Evolutionary conservation across 1,284 basidiomycete genomes (phyloP), one percentile per base, ranked within the genome.

Genomic region (Agroathelia rolfsii): DNA sequence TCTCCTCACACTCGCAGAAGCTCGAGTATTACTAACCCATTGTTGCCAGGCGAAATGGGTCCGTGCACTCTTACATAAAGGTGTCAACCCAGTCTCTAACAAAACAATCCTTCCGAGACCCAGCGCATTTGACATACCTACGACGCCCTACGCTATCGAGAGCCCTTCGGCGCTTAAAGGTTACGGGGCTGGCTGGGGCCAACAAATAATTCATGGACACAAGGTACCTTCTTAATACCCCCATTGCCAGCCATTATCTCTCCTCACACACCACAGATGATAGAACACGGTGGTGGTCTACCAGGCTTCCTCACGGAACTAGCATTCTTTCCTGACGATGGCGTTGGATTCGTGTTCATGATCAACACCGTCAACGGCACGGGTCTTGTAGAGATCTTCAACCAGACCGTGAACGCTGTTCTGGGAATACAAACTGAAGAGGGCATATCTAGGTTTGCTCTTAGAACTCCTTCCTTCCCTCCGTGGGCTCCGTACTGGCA

Each of bases 141-240:
- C 19, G 4, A 15, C 10, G 22, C 26, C 36, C 28, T 34, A 31
- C 5, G 52, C 45, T 5, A 26, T 53, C 27, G 9, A 43, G 36
- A 52, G 51, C 26, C 49, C 55, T n/a, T n/a, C n/a, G n/a, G n/a
- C n/a, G n/a, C n/a, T n/a, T 0, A 48, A 39, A 15, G 50, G 57
- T 1, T 69, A 69, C 31, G 67, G 64, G 1, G 49, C 58, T 19
- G 66, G 61, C 5, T 66, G 66, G 49, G 42, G 39, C 24, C 39
- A 56, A 7, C 60, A 47, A 18, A 53, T 61, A 0, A 62, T 63
- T 31, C 50, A 52, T 15, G 65, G 63, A 2, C 57, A 58, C 32
- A 58, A 63, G 19, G 50, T 51, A 11, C 9, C 46, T 42, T 6
- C 16, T 21, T 8, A 9, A 14, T 6, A 25, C n/a, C 20, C 8